Evolutionary conservation across 257 asterid genomes (phyloP).

Genomic region (Solanum lycopersicoides): DNA sequence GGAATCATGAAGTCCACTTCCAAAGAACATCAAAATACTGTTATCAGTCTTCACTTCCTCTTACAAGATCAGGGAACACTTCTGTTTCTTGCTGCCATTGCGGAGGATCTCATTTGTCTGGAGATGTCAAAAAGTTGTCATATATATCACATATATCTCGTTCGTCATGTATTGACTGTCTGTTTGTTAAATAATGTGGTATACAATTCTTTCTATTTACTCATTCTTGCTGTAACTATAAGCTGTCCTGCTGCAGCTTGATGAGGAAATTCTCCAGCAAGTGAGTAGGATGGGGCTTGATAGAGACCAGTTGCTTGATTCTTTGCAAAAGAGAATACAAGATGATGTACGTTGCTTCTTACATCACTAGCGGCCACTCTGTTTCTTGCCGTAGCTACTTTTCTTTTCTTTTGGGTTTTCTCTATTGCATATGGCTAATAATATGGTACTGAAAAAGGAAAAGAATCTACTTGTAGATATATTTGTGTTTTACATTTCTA

Average conservation of each 20-base stretch:
- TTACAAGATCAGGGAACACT: neutral
- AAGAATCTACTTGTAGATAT: neutral
- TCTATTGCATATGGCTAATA: neutral
- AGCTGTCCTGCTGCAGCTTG: conserved; percentile 58
- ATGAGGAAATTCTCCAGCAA: conserved; percentile 72
- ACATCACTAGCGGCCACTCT: neutral
- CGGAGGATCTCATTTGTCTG: neutral
- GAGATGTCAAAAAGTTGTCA: neutral
- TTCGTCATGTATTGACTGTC: neutral
- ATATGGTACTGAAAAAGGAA: neutral
- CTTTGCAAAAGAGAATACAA: conserved; percentile 73
- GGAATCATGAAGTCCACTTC: neutral
- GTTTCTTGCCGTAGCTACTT: neutral
- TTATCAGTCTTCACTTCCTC: neutral
- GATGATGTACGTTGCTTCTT: conserved; percentile 52
- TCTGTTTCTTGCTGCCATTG: neutral
- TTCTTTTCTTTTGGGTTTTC: neutral
- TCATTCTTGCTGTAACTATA: neutral
- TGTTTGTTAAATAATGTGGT: neutral
- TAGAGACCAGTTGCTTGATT: conserved; percentile 61
- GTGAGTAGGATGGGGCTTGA: conserved; percentile 73
- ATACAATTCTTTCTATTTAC: neutral
- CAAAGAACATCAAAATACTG: neutral
- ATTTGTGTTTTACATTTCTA: neutral
- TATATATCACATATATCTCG: neutral